Conservation (phyloP, 2,329 filamentous ascomycete species). For the Exophiala calicioides region DNA sequence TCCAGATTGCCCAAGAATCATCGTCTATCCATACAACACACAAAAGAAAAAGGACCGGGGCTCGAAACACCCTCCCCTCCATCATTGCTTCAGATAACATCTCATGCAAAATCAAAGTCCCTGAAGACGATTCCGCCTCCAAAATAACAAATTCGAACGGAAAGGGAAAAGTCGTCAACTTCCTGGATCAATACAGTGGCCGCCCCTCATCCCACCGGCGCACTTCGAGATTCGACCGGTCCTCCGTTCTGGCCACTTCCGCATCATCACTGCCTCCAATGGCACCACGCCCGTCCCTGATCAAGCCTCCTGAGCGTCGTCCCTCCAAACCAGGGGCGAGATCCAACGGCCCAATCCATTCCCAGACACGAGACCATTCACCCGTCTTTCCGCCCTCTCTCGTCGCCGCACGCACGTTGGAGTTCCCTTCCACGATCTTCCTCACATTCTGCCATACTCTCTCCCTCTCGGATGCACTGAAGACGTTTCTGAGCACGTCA, state of each 20-base stretch:
- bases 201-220: conserved; percentile 45
- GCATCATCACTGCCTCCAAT: conserved; percentile 20
- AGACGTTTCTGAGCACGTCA: conserved; percentile 81
- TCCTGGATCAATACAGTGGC: conserved; percentile 40
- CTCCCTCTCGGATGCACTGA: conserved; percentile 73
- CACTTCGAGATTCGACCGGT: conserved; percentile 23
- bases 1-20: no score
- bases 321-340: conserved; percentile 38
- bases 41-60: no score
- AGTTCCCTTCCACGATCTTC: conserved; percentile 86
- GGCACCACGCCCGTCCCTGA: conserved; percentile 22
- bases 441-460: conserved; percentile 81
- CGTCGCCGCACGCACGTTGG: conserved; percentile 80
- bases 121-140: not conserved
- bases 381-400: conserved; percentile 58
- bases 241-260: conserved; percentile 33
- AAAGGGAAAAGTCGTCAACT: conserved; percentile 2
- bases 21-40: no score
- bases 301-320: conserved; percentile 33
- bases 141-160: not conserved
- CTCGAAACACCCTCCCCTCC: no score
- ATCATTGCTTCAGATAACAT: no score
- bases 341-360: conserved; percentile 64
- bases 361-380: conserved; percentile 64
- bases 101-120: not conserved